Conservation (phyloP, 2,329 filamentous ascomycete species). For the Periconia sp. region DNA sequence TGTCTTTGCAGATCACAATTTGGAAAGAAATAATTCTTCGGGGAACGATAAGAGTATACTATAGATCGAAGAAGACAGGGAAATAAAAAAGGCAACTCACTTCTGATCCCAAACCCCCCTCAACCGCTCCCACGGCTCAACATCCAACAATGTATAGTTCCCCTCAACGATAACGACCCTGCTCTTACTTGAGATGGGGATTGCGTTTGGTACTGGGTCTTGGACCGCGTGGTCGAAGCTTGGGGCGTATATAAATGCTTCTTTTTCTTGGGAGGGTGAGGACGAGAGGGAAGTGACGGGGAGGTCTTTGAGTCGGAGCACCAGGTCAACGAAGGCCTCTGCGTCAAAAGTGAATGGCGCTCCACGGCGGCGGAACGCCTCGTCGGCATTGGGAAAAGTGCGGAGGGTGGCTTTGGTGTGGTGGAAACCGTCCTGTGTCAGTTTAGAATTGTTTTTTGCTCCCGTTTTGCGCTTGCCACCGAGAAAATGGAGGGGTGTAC, state of each 20-base stretch:
- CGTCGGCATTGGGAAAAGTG: slow-evolving; percentile 18
- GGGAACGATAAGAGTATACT: too few species aligned
- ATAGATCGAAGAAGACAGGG: too few species aligned
- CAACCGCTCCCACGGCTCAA: neutral
- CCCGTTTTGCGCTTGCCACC: too few species aligned
- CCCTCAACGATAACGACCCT: slow-evolving; percentile 27
- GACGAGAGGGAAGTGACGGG: slow-evolving; percentile 17
- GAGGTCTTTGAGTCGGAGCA: slow-evolving; percentile 14
- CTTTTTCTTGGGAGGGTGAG: slow-evolving; percentile 1
- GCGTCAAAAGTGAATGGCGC: slow-evolving; percentile 32
- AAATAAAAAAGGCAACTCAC: too few species aligned
- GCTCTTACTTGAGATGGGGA: slow-evolving; percentile 22
- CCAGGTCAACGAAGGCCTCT: slow-evolving; percentile 19
- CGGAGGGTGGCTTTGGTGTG: slow-evolving; percentile 22
- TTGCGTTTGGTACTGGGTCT: slow-evolving; percentile 21
- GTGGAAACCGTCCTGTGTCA: slow-evolving; percentile 28
- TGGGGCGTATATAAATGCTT: slow-evolving; percentile 18
- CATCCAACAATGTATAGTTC: slow-evolving; percentile 23
- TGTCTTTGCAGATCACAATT: too few species aligned
- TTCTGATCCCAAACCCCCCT: neutral
- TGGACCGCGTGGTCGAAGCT: slow-evolving; percentile 29
- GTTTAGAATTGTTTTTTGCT: too few species aligned
- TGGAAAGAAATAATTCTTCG: too few species aligned
- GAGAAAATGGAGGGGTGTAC: too few species aligned
- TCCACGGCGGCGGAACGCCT: slow-evolving; percentile 24